A percentile compares a stretch with the other conserved stretches of the same genome.
These are phyloP conservation scores for Naganishia cerealis DNA, from an alignment of 1,284 basidiomycete species.

Conservation along the genomic window DNA sequence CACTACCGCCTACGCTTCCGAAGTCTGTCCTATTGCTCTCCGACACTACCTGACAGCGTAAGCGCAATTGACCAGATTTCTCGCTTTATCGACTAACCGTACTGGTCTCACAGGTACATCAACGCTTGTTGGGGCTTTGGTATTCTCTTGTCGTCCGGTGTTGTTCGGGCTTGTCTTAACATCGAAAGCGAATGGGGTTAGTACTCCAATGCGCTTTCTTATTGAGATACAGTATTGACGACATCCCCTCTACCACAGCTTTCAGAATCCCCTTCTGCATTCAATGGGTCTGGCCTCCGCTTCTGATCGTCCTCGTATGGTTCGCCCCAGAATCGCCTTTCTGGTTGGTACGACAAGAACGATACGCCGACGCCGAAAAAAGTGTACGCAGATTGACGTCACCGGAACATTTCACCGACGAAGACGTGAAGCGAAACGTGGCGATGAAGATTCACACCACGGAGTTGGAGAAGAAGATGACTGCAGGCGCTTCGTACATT, in stretches of 20 bases:
- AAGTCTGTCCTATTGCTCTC: slow-evolving; percentile 57
- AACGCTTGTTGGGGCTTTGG: slow-evolving; percentile 58
- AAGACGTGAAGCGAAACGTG: slow-evolving; percentile 38
- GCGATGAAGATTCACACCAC: slow-evolving; percentile 46
- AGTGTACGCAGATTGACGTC: slow-evolving; percentile 38
- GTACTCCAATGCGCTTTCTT: slow-evolving; percentile 8
- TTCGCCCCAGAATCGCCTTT: slow-evolving; percentile 49
- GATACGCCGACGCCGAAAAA: slow-evolving; percentile 36
- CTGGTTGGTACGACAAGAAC: slow-evolving; percentile 44
- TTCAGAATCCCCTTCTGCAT: slow-evolving; percentile 34
- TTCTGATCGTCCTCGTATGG: slow-evolving; percentile 46
- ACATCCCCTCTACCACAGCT: slow-evolving; percentile 20
- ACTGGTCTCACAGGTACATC: slow-evolving; percentile 37
- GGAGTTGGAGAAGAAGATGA: slow-evolving; percentile 41
- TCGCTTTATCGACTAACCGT: background rate
- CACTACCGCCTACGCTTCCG: slow-evolving; percentile 57
- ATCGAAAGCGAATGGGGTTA: slow-evolving; percentile 41
- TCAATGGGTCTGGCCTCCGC: slow-evolving; percentile 54
- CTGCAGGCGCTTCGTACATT: slow-evolving; percentile 37
- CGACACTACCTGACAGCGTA: slow-evolving; percentile 57
- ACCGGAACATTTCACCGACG: slow-evolving; percentile 36
- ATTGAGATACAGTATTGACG: slow-evolving; percentile 2
- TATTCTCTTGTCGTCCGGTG: slow-evolving; percentile 55
- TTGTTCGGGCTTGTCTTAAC: slow-evolving; percentile 42
- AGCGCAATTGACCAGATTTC: slow-evolving; percentile 56